These are phyloP conservation scores for Pyrenopolyporus hunteri DNA, from an alignment of 495 filamentous ascomycete species.

Conservation along the genomic window DNA sequence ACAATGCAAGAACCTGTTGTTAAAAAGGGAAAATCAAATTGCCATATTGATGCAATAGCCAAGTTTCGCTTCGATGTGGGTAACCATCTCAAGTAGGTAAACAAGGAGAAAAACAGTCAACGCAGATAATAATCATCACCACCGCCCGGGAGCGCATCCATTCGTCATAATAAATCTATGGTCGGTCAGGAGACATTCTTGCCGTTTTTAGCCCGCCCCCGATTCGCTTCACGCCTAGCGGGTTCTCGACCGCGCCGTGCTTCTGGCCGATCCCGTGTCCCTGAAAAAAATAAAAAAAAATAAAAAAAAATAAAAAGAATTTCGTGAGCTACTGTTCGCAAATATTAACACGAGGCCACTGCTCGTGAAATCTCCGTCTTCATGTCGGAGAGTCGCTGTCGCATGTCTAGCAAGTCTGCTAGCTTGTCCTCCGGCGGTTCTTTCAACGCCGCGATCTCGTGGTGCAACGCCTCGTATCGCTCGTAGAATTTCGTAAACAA, in stretches of 20 bases:
- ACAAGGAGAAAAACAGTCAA: background rate
- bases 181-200: background rate
- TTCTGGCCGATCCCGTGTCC: no score
- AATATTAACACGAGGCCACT: constrained; percentile 41
- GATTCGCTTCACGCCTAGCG: background rate
- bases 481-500: constrained; percentile 67
- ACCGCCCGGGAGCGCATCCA: constrained; percentile 4
- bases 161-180: constrained; percentile 18
- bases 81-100: constrained; percentile 1
- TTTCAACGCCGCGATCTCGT: constrained; percentile 57
- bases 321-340: no score
- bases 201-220: background rate
- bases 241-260: background rate
- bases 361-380: constrained; percentile 70
- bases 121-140: background rate
- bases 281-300: no score
- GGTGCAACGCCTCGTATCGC: constrained; percentile 67
- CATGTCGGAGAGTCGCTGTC: constrained; percentile 62
- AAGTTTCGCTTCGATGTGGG: constrained; percentile 2
- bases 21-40: constrained; percentile 2
- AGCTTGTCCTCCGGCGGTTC: constrained; percentile 63
- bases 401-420: constrained; percentile 65
- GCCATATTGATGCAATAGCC: constrained; percentile 8
- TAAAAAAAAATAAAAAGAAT: no score
- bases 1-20: constrained; percentile 12